Conservation (phyloP, 176 grass and related monocot genomes). For the sorghum (Sorghum bicolor) region DNA sequence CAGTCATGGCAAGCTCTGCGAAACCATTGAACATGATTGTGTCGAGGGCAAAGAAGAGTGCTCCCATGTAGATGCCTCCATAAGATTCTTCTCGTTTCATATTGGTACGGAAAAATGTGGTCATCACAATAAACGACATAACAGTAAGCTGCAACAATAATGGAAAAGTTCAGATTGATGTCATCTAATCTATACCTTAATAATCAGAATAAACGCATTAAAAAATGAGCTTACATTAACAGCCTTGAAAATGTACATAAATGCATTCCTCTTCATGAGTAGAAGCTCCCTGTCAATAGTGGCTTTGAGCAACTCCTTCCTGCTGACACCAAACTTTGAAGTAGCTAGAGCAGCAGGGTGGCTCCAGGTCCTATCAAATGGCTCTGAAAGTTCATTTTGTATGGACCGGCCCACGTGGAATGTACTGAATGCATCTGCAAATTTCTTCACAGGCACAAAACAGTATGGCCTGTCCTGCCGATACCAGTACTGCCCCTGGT, state of each 20-base stretch:
- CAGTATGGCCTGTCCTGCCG: slow-evolving; percentile 50
- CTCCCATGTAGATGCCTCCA: slow-evolving; percentile 67
- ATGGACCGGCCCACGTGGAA: slow-evolving; percentile 69
- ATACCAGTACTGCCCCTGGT: slow-evolving; percentile 86
- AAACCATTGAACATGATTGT: slow-evolving; percentile 88
- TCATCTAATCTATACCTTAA: slow-evolving; percentile 20
- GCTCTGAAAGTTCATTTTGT: slow-evolving; percentile 50
- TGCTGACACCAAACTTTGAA: slow-evolving; percentile 66
- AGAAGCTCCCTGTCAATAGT: slow-evolving; percentile 83
- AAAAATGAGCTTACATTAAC: slow-evolving; percentile 55
- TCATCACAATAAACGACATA: slow-evolving; percentile 70
- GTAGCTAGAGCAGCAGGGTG: slow-evolving; percentile 80
- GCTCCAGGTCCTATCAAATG: slow-evolving; percentile 73
- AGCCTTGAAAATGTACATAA: slow-evolving; percentile 90
- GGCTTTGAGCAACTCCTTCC: slow-evolving; percentile 66
- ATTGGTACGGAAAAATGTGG: slow-evolving; percentile 83
- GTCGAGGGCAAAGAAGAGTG: slow-evolving; percentile 65
- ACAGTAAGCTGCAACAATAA: slow-evolving; percentile 55
- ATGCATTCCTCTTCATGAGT: slow-evolving; percentile 94
- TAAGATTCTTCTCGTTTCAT: slow-evolving; percentile 35
- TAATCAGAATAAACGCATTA: neutral
- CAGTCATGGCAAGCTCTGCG: slow-evolving; percentile 70
- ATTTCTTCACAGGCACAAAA: slow-evolving; percentile 78
- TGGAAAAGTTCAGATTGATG: slow-evolving; percentile 21
- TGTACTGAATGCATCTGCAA: slow-evolving; percentile 66